These are phyloP conservation scores for Mycena maculata DNA, from an alignment of 768 basidiomycete genomes.

Conservation along the genomic window DNA sequence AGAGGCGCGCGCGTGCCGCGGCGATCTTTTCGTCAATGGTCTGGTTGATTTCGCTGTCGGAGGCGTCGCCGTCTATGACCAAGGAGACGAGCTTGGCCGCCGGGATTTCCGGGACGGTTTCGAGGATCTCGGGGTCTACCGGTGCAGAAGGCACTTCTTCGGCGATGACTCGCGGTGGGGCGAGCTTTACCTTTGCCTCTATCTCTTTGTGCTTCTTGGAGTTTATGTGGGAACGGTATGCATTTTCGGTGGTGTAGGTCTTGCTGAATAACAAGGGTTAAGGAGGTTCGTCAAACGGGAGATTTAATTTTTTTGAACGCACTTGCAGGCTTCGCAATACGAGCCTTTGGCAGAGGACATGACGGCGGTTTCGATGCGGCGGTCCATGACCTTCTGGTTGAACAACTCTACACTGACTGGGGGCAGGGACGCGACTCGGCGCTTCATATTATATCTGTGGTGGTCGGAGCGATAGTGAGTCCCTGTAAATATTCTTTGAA, in stretches of 20 bases:
- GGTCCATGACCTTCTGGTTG: conserved; percentile 88
- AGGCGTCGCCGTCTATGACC: conserved; percentile 49
- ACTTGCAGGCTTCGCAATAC: conserved; percentile 88
- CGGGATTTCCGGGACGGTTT: conserved; percentile 23
- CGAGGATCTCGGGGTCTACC: conserved; percentile 24
- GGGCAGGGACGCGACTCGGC: conserved; percentile 89
- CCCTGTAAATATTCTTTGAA: conserved; percentile 58
- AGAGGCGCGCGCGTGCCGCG: conserved; percentile 72
- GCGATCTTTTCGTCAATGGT: conserved; percentile 83
- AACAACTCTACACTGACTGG: conserved; percentile 84
- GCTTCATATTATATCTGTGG: conserved; percentile 98
- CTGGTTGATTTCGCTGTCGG: conserved; percentile 60
- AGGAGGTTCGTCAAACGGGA: conserved; percentile 7
- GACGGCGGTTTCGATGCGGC: conserved; percentile 80
- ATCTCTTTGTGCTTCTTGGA: conserved; percentile 92
- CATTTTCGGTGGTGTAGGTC: conserved; percentile 88
- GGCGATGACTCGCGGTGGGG: conserved; percentile 7
- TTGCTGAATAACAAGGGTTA: conserved; percentile 65
- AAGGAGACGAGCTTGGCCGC: conserved; percentile 36
- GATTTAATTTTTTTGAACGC: conserved; percentile 46
- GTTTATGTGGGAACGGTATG: conserved; percentile 86
- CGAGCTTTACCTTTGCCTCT: conserved; percentile 60
- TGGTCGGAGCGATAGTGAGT: conserved; percentile 93
- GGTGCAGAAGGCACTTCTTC: conserved; percentile 36
- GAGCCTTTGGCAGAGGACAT: conserved; percentile 68